Evolutionary conservation across 2,329 filamentous ascomycete genomes (phyloP).

Genomic region (Fusarium sp.): DNA sequence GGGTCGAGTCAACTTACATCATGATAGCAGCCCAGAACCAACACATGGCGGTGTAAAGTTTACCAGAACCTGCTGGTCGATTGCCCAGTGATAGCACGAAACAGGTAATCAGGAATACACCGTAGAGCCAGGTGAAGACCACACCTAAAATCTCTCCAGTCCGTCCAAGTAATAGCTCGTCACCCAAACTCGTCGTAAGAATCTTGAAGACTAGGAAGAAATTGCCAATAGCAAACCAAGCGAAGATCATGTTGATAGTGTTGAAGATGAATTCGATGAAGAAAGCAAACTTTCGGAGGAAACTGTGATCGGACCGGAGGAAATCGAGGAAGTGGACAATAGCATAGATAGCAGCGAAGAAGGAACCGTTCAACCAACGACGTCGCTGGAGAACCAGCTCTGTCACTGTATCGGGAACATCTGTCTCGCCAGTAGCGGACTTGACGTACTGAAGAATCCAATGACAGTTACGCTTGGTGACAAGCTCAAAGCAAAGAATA

Average conservation of each 20-base stretch:
- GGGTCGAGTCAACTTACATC: conserved; percentile 68
- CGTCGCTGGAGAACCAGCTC: conserved; percentile 96
- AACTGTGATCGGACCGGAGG: conserved; percentile 90
- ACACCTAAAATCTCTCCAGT: conserved; percentile 85
- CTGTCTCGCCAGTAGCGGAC: conserved; percentile 94
- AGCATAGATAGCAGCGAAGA: conserved; percentile 97
- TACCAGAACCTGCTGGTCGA: conserved; percentile 91
- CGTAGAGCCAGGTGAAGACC: conserved; percentile 96
- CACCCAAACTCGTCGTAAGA: conserved; percentile 85
- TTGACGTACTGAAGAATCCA: conserved; percentile 99
- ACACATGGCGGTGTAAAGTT: conserved; percentile 96
- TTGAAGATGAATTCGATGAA: conserved; percentile 95
- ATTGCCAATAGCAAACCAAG: conserved; percentile 98
- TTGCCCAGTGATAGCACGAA: conserved; percentile 96
- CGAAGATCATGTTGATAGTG: conserved; percentile 96
- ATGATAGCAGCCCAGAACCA: conserved; percentile 98
- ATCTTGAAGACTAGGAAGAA: conserved; percentile 99
- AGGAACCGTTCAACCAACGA: conserved; percentile 97
- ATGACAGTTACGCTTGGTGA: conserved; percentile 95
- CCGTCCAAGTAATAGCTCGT: conserved; percentile 75
- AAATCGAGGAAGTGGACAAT: conserved; percentile 96
- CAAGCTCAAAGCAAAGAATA: conserved; percentile 98
- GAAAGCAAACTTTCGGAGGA: conserved; percentile 88
- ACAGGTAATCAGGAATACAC: conserved; percentile 90
- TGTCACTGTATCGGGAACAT: conserved; percentile 93